Percentiles rank a stretch among this genome's conserved stretches.
Conservation (phyloP, 2,329 filamentous ascomycete genomes). For the Calonectria pseudoturangicola region DNA sequence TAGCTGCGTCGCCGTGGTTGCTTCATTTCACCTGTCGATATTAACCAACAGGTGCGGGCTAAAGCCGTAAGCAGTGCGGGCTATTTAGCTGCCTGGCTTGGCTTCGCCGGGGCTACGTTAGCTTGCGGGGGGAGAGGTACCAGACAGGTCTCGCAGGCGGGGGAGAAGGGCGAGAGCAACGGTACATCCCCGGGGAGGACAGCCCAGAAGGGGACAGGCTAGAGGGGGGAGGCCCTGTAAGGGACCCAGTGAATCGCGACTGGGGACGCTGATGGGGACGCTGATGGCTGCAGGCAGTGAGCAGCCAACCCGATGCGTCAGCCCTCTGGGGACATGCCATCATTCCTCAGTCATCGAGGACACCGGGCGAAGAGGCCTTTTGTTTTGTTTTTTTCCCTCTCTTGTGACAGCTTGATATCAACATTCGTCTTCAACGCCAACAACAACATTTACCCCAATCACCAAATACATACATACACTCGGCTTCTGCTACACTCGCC, state of each 20-base stretch:
- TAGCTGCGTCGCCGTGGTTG: neutral
- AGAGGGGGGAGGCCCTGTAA: neutral
- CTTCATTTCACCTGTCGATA: conserved; percentile 15
- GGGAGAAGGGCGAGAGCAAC: neutral
- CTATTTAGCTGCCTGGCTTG: conserved; percentile 25
- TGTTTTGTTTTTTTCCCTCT: neutral
- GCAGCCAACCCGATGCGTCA: conserved; percentile 18
- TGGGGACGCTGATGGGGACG: neutral
- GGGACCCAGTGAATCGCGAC: conserved; percentile 22
- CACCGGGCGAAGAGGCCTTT: neutral
- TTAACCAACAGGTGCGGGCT: conserved; percentile 2
- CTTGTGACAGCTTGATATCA: neutral
- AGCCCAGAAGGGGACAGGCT: too few relatives aligned
- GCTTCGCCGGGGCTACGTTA: conserved; percentile 19
- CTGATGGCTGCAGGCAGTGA: conserved; percentile 6
- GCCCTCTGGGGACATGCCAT: conserved; percentile 10
- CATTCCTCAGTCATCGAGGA: conserved; percentile 11
- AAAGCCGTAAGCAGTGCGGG: conserved; percentile 10
- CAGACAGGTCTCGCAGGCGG: conserved; percentile 2
- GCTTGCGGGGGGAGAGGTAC: conserved; percentile 19
- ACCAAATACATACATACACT: too few relatives aligned
- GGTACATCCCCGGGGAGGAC: neutral
- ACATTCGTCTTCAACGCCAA: neutral
- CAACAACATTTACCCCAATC: too few relatives aligned
- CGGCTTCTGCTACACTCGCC: too few relatives aligned